Evolutionary conservation across 228 moss, liverwort and hornwort species (phyloP).

Genomic region (Sphagnum fallax): DNA sequence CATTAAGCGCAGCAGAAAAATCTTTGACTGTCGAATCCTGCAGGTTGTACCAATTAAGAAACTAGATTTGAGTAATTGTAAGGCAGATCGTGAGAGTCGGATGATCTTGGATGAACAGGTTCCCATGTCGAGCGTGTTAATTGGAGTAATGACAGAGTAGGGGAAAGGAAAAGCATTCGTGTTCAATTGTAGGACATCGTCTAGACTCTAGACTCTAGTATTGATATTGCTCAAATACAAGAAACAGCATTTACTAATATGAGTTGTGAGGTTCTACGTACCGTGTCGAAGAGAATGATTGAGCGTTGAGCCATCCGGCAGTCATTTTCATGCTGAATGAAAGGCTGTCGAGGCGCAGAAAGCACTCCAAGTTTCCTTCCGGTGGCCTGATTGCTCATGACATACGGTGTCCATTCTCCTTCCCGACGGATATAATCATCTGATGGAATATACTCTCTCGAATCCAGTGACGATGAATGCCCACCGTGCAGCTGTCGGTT

Average conservation of each 20-base stretch:
- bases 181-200: too few relatives aligned
- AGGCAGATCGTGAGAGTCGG: not conserved
- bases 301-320: not conserved
- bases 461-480: constrained; percentile 15
- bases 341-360: constrained; percentile 22
- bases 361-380: constrained; percentile 18
- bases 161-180: too few relatives aligned
- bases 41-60: too few relatives aligned
- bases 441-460: constrained; percentile 7
- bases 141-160: too few relatives aligned
- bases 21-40: too few relatives aligned
- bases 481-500: constrained; percentile 35
- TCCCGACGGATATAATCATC: constrained; percentile 27
- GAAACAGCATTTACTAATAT: too few relatives aligned
- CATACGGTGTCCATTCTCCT: constrained; percentile 36
- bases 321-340: not conserved
- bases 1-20: too few relatives aligned
- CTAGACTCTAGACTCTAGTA: too few relatives aligned
- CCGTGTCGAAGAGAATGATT: constrained; percentile 5
- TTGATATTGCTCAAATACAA: too few relatives aligned
- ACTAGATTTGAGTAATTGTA: not conserved
- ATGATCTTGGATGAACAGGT: not conserved
- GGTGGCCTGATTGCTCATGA: constrained; percentile 25
- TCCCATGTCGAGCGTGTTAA: not conserved
- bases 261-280: too few relatives aligned